Percentiles rank a stretch among this genome's conserved stretches.
Conservation (phyloP, 2,329 filamentous ascomycete genomes). For the Arthrobotrys iridis region DNA sequence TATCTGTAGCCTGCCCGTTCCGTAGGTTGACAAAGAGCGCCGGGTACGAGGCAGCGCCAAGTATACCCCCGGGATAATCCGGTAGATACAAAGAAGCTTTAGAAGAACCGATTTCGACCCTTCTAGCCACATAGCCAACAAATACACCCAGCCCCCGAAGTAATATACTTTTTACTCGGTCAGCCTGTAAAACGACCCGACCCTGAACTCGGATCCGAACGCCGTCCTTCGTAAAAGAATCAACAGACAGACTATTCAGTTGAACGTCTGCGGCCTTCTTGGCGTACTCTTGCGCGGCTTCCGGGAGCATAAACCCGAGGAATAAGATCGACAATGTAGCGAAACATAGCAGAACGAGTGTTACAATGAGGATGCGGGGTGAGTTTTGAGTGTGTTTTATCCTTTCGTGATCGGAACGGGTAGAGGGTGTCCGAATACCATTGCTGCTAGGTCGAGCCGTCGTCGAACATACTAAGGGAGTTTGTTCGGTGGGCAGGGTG, state of each 20-base stretch:
- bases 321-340: slow-evolving; percentile 75
- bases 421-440: not conserved
- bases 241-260: slow-evolving; percentile 83
- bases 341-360: slow-evolving; percentile 73
- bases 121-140: slow-evolving; percentile 80
- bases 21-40: slow-evolving; percentile 78
- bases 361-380: slow-evolving; percentile 66
- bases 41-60: slow-evolving; percentile 81
- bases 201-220: slow-evolving; percentile 83
- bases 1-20: slow-evolving; percentile 77
- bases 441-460: not conserved
- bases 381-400: slow-evolving; percentile 8
- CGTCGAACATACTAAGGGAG: slow-evolving; percentile 15
- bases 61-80: slow-evolving; percentile 78
- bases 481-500: slow-evolving; percentile 5
- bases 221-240: slow-evolving; percentile 81
- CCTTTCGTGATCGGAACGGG: slow-evolving; percentile 29
- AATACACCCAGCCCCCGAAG: slow-evolving; percentile 79
- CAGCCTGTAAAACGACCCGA: slow-evolving; percentile 81
- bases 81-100: slow-evolving; percentile 80
- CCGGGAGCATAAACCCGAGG: slow-evolving; percentile 82
- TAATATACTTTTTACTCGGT: slow-evolving; percentile 75
- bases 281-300: slow-evolving; percentile 83
- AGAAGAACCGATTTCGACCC: slow-evolving; percentile 78
- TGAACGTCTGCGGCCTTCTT: slow-evolving; percentile 83